Evolutionary conservation across 148 eudicot genomes (phyloP).

Genomic region (Limonium bicolor): DNA sequence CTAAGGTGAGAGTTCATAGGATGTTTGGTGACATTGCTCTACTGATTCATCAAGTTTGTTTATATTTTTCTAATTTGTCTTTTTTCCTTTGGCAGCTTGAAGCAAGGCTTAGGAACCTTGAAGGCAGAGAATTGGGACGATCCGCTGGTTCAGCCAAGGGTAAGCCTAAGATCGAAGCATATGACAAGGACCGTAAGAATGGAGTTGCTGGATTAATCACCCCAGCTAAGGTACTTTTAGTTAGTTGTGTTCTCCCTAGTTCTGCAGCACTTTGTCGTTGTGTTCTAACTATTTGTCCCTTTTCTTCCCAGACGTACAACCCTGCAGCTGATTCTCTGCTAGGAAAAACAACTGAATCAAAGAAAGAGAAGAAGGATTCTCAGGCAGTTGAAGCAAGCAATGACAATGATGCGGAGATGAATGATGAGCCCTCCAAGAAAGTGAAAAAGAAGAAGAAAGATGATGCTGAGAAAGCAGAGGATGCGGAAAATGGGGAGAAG

Average conservation of each 20-base stretch:
- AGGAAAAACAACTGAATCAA: conserved; percentile 17
- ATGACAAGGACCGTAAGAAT: conserved; percentile 80
- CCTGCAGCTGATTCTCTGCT: conserved; percentile 75
- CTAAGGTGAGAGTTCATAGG: conserved; percentile 32
- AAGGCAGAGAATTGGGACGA: conserved; percentile 72
- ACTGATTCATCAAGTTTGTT: no score
- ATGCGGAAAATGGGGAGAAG: conserved; percentile 10
- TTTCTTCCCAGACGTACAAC: conserved; percentile 48
- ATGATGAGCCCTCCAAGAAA: conserved; percentile 3
- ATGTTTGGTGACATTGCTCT: conserved; percentile 14
- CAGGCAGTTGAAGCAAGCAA: conserved; percentile 7
- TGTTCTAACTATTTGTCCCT: no score
- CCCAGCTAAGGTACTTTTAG: conserved; percentile 58
- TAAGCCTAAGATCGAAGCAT: conserved; percentile 78
- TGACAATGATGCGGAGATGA: neutral
- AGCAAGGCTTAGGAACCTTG: conserved; percentile 68
- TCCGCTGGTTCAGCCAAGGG: conserved; percentile 96
- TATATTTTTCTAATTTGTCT: conserved; percentile 6
- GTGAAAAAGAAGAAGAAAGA: conserved; percentile 10
- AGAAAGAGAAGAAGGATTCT: conserved; percentile 27
- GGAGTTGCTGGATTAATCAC: conserved; percentile 75
- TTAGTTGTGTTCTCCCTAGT: no score
- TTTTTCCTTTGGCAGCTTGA: conserved; percentile 41
- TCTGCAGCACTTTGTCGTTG: no score
- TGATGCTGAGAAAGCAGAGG: neutral